phyloP scores from a whole-genome alignment of 2,329 filamentous ascomycete species.

The Elsinoe ampelina region DNA sequence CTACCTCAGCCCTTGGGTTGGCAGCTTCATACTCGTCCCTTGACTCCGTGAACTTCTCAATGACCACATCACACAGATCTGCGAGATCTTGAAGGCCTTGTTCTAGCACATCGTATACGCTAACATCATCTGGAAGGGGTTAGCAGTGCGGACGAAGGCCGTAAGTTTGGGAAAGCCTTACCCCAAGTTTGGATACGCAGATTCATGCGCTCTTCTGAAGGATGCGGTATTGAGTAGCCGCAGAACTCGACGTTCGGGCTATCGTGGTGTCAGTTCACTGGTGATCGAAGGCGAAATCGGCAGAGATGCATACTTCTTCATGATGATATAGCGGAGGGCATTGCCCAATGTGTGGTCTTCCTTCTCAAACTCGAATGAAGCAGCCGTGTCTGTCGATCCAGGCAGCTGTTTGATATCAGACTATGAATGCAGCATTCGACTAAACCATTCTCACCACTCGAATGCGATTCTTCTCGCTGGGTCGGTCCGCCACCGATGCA shows the following conservation, averaged over 20 bases:
- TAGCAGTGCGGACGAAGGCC: neutral
- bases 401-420: constrained; percentile 51
- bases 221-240: constrained; percentile 94
- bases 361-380: constrained; percentile 87
- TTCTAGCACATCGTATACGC: constrained; percentile 73
- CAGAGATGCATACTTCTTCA: constrained; percentile 70
- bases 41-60: constrained; percentile 73
- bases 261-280: neutral
- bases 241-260: constrained; percentile 97
- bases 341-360: constrained; percentile 96
- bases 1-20: constrained; percentile 20
- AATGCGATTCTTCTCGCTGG: constrained; percentile 35
- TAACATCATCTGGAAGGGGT: constrained; percentile 55
- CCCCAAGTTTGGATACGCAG: constrained; percentile 94
- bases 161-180: constrained; percentile 38
- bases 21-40: constrained; percentile 50
- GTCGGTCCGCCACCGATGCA: constrained; percentile 29
- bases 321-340: constrained; percentile 86
- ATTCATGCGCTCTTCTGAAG: constrained; percentile 94
- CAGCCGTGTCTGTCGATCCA: constrained; percentile 73
- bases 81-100: constrained; percentile 85
- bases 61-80: constrained; percentile 84
- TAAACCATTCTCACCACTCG: constrained; percentile 32
- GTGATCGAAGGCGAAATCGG: neutral
- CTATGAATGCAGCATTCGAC: too few relatives aligned